phyloP scores from a whole-genome alignment of 768 basidiomycete species.

The Zangia roseola region DNA sequence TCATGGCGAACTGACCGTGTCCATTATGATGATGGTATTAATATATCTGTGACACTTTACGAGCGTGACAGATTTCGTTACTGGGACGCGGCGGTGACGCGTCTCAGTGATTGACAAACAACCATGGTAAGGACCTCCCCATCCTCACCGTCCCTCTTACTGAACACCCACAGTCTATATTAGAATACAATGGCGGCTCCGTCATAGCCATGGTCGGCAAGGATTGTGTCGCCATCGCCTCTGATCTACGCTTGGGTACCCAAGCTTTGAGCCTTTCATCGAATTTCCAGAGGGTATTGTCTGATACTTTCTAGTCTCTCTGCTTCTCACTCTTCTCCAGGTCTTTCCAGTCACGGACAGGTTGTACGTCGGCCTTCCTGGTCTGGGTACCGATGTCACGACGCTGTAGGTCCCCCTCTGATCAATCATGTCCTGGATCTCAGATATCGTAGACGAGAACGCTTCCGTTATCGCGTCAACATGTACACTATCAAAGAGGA shows the following conservation, averaged over 20 bases:
- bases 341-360: conserved; percentile 93
- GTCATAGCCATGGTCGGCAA: conserved; percentile 99
- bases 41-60: conserved; percentile 4
- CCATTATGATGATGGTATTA: background rate
- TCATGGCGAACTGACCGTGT: conserved; percentile 1
- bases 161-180: conserved; percentile 60
- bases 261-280: conserved; percentile 83
- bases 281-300: conserved; percentile 89
- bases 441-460: conserved; percentile 63
- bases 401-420: conserved; percentile 63
- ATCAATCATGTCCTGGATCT: conserved; percentile 1
- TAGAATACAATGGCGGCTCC: conserved; percentile 96
- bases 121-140: conserved; percentile 21
- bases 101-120: conserved; percentile 10
- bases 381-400: conserved; percentile 89
- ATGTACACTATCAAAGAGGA: conserved; percentile 99
- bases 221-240: conserved; percentile 97
- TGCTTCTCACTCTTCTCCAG: conserved; percentile 39
- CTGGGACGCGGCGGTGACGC: conserved; percentile 27
- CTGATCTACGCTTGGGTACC: conserved; percentile 88
- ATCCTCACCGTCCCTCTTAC: background rate
- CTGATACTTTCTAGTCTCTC: conserved; percentile 10
- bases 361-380: conserved; percentile 88
- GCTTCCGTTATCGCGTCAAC: conserved; percentile 91
- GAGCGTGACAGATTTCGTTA: conserved; percentile 12